These are phyloP conservation scores for Phialophora tarda DNA, from an alignment of 2,329 filamentous ascomycete genomes.

Conservation along the genomic window DNA sequence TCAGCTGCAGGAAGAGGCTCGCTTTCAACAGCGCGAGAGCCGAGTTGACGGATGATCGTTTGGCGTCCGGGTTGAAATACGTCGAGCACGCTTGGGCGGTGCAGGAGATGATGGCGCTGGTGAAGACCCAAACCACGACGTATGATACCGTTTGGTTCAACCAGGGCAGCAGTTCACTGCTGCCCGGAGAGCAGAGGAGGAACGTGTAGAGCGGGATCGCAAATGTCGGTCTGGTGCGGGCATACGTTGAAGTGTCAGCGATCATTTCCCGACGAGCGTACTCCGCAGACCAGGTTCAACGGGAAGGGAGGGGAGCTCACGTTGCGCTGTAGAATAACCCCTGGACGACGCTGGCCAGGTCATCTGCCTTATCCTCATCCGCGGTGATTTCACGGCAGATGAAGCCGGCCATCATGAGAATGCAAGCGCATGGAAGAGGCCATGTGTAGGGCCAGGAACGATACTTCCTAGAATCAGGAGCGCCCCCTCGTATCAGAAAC, in stretches of 20 bases:
- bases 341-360: conserved; percentile 25
- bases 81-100: conserved; percentile 25
- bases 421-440: conserved; percentile 28
- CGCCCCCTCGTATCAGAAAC: background rate
- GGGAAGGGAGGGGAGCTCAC: conserved; percentile 12
- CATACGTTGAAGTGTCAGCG: background rate
- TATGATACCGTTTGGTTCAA: conserved; percentile 7
- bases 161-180: background rate
- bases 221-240: conserved; percentile 13
- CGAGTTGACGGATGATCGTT: conserved; percentile 6
- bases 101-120: conserved; percentile 25
- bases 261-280: too few relatives aligned
- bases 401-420: conserved; percentile 32
- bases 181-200: conserved; percentile 14
- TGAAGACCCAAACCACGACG: conserved; percentile 15
- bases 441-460: conserved; percentile 27
- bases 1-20: conserved; percentile 26
- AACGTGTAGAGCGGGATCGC: conserved; percentile 25
- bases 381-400: conserved; percentile 33
- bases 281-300: too few relatives aligned
- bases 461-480: conserved; percentile 19
- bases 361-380: conserved; percentile 13
- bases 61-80: conserved; percentile 25
- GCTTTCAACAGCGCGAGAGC: conserved; percentile 27
- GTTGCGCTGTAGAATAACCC: conserved; percentile 32